A percentile compares a stretch with the other conserved stretches of the same genome.
These are phyloP conservation scores for Pseudocercospora musae DNA, from an alignment of 2,329 filamentous ascomycete species.

Conservation along the genomic window DNA sequence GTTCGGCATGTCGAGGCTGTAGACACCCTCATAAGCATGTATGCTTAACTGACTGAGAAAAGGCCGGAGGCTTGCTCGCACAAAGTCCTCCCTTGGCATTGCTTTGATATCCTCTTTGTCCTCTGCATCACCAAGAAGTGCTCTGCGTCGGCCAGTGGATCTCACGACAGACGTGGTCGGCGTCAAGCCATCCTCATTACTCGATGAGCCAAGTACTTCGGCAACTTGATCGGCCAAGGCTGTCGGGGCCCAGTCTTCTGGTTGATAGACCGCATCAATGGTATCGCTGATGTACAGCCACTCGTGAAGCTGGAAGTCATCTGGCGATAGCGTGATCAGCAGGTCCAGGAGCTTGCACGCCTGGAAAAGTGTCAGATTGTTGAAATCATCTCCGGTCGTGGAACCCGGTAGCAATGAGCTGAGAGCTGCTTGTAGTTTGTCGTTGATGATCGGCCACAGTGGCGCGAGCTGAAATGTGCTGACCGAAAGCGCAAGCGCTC, in stretches of 20 bases:
- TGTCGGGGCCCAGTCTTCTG: constrained; percentile 63
- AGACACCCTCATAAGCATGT: constrained; percentile 87
- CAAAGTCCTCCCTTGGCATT: constrained; percentile 58
- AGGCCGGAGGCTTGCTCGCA: constrained; percentile 74
- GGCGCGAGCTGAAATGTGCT: constrained; percentile 75
- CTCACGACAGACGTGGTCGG: background rate
- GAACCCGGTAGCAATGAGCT: constrained; percentile 68
- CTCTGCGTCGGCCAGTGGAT: constrained; percentile 26
- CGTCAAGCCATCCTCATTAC: constrained; percentile 31
- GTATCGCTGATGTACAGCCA: constrained; percentile 98
- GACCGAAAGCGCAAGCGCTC: constrained; percentile 75
- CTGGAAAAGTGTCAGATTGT: constrained; percentile 73
- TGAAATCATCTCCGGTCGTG: constrained; percentile 69
- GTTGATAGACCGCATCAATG: constrained; percentile 88
- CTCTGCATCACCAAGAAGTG: constrained; percentile 47
- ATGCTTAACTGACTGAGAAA: constrained; percentile 94
- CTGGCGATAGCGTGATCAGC: constrained; percentile 79
- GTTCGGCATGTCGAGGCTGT: constrained; percentile 74
- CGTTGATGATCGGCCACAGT: constrained; percentile 86
- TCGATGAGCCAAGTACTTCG: constrained; percentile 60
- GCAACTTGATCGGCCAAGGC: constrained; percentile 82
- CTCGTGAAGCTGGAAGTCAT: constrained; percentile 97
- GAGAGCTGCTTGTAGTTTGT: constrained; percentile 77
- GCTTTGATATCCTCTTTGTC: constrained; percentile 56
- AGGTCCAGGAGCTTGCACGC: constrained; percentile 91